Evolutionary conservation across 352 stramenopile species (phyloP).

Genomic region (Phytophthora capsici): DNA sequence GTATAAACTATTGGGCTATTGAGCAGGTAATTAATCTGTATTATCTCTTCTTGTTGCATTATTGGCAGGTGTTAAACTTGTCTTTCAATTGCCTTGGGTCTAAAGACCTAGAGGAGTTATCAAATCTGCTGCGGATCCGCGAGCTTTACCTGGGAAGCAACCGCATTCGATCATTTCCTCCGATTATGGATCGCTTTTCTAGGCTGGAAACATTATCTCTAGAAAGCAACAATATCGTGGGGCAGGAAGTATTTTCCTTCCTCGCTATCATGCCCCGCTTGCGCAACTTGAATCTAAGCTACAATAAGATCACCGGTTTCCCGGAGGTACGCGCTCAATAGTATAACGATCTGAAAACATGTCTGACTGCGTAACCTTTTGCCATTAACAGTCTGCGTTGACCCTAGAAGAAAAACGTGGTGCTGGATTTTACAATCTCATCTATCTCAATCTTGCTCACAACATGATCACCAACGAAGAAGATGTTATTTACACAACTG

Average conservation of each 20-base stretch:
- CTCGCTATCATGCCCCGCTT: constrained; percentile 69
- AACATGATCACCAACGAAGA: constrained; percentile 69
- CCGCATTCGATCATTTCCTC: constrained; percentile 68
- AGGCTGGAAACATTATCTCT: constrained; percentile 79
- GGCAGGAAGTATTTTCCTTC: constrained; percentile 74
- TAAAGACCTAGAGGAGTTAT: constrained; percentile 72
- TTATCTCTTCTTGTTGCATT: not conserved
- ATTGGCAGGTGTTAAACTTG: constrained; percentile 68
- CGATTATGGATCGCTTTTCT: constrained; percentile 79
- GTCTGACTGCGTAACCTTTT: constrained; percentile 2
- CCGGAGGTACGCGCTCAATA: constrained; percentile 48
- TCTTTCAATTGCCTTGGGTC: constrained; percentile 79
- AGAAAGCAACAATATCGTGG: constrained; percentile 77
- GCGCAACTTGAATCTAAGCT: constrained; percentile 77
- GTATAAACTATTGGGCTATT: too few relatives aligned
- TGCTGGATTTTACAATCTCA: constrained; percentile 65
- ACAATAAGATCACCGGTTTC: constrained; percentile 81
- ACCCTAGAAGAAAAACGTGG: constrained; percentile 65
- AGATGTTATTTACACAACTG: constrained; percentile 46
- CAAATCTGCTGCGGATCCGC: constrained; percentile 75
- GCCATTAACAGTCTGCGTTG: constrained; percentile 46
- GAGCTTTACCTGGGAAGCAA: constrained; percentile 84
- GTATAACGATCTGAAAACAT: not conserved
- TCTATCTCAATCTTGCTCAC: constrained; percentile 79
- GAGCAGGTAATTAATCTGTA: not conserved